A percentile compares a stretch with the other conserved stretches of the same genome.
phyloP scores from a whole-genome alignment of 345 rosid genomes.

The Dipteronia dyeriana region DNA sequence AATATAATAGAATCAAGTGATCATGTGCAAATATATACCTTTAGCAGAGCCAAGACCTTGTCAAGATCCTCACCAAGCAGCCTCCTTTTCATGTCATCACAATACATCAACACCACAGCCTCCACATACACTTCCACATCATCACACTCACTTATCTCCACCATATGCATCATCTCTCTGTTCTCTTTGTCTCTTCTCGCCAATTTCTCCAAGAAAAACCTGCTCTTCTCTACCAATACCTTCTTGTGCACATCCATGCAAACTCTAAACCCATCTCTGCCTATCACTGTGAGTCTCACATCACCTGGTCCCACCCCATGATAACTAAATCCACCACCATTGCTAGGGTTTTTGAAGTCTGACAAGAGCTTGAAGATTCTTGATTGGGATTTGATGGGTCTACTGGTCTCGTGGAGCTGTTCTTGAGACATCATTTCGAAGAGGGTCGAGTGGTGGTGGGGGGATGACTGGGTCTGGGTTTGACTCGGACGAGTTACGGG shows the following conservation, averaged over 20 bases:
- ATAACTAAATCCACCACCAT: conserved; percentile 10
- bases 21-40: conserved; percentile 44
- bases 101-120: conserved; percentile 84
- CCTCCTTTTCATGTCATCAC: conserved; percentile 69
- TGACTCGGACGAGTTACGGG: neutral
- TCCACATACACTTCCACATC: conserved; percentile 91
- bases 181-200: conserved; percentile 39
- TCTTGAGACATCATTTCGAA: conserved; percentile 97
- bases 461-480: neutral
- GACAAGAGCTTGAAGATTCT: conserved; percentile 59
- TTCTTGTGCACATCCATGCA: conserved; percentile 75
- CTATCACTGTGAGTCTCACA: conserved; percentile 77
- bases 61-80: conserved; percentile 70
- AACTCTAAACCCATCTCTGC: conserved; percentile 68
- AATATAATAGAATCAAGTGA: neutral
- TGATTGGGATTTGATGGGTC: conserved; percentile 51
- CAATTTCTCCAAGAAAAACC: conserved; percentile 77
- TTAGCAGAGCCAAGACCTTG: conserved; percentile 79
- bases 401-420: conserved; percentile 48
- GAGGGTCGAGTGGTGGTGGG: conserved; percentile 38
- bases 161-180: conserved; percentile 62
- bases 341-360: conserved; percentile 47
- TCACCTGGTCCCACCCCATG: conserved; percentile 56
- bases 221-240: conserved; percentile 72
- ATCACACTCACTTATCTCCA: conserved; percentile 93